Conservation (phyloP, 2,329 filamentous ascomycete species). For the Coccinonectria pachysandricola region DNA sequence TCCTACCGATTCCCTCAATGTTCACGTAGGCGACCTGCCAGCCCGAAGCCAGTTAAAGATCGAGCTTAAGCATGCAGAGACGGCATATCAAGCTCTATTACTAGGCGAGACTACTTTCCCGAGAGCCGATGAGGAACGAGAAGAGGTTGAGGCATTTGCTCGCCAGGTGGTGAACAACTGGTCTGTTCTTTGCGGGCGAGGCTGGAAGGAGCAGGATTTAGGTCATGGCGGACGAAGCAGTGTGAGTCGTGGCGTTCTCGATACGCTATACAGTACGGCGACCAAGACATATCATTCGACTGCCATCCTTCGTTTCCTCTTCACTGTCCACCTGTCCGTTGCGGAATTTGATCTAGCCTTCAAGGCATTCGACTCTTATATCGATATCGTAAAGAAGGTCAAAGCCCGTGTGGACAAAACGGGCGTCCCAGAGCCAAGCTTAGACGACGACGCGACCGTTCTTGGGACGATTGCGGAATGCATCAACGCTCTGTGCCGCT, state of each 20-base stretch:
- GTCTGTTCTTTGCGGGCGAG: conserved; percentile 66
- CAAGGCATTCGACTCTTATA: conserved; percentile 83
- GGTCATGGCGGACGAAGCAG: conserved; percentile 70
- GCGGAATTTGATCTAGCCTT: conserved; percentile 89
- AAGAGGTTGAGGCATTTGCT: conserved; percentile 74
- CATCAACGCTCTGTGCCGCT: conserved; percentile 71
- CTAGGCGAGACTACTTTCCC: conserved; percentile 76
- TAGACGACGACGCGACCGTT: conserved; percentile 71
- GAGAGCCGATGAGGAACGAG: conserved; percentile 66
- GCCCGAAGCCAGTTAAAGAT: conserved; percentile 54
- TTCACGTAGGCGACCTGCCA: conserved; percentile 37
- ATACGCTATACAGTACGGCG: conserved; percentile 81
- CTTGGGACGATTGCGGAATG: conserved; percentile 72
- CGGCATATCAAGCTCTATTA: conserved; percentile 68
- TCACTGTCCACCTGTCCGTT: conserved; percentile 75
- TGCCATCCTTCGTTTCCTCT: conserved; percentile 73
- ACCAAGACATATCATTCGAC: conserved; percentile 95
- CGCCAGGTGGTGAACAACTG: conserved; percentile 76
- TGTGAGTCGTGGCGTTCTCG: conserved; percentile 66
- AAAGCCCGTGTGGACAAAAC: conserved; percentile 77
- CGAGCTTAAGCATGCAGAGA: conserved; percentile 72
- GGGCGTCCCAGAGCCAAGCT: conserved; percentile 55
- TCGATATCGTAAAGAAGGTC: conserved; percentile 76
- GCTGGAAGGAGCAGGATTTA: conserved; percentile 72
- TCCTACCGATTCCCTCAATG: conserved; percentile 35